Conservation (phyloP, 495 filamentous ascomycete species). For the Staphylotrichum longicolle region DNA sequence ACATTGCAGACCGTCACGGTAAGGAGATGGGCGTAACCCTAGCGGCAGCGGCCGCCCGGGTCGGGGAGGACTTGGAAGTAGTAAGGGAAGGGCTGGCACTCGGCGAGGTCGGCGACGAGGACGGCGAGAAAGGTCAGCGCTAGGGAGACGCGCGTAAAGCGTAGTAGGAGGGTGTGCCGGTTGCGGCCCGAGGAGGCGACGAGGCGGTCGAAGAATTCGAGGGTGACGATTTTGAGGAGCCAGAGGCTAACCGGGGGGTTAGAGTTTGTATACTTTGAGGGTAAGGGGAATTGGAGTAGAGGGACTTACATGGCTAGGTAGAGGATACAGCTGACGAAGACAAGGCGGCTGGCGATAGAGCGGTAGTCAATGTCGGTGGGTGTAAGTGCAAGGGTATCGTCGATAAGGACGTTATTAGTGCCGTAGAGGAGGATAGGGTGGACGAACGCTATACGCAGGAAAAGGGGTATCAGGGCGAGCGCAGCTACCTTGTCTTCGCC, state of each 20-base stretch:
- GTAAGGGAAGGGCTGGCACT: conserved; percentile 77
- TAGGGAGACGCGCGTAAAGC: conserved; percentile 68
- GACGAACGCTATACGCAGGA: conserved; percentile 75
- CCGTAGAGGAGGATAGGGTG: conserved; percentile 81
- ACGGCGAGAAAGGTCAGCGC: conserved; percentile 70
- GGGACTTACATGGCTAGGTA: conserved; percentile 62
- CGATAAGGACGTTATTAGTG: conserved; percentile 73
- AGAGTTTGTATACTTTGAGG: background rate
- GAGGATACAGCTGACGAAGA: conserved; percentile 61
- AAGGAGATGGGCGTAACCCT: conserved; percentile 76
- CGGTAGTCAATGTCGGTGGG: conserved; percentile 48
- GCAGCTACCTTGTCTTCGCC: conserved; percentile 84
- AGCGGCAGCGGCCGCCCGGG: conserved; percentile 76
- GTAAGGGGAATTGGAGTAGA: background rate
- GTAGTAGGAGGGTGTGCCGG: conserved; percentile 64
- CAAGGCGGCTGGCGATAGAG: conserved; percentile 58
- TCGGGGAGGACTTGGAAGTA: conserved; percentile 92
- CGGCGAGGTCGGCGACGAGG: conserved; percentile 72
- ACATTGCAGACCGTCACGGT: conserved; percentile 78
- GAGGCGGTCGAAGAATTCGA: conserved; percentile 82
- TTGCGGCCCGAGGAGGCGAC: conserved; percentile 59
- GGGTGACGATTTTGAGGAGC: conserved; percentile 84
- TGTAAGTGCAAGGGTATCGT: conserved; percentile 32
- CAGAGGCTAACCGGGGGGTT: conserved; percentile 63
- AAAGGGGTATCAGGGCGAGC: conserved; percentile 70